Conservation (phyloP, 1,139 yeast genomes). For the Kodamaea derodonti region DNA sequence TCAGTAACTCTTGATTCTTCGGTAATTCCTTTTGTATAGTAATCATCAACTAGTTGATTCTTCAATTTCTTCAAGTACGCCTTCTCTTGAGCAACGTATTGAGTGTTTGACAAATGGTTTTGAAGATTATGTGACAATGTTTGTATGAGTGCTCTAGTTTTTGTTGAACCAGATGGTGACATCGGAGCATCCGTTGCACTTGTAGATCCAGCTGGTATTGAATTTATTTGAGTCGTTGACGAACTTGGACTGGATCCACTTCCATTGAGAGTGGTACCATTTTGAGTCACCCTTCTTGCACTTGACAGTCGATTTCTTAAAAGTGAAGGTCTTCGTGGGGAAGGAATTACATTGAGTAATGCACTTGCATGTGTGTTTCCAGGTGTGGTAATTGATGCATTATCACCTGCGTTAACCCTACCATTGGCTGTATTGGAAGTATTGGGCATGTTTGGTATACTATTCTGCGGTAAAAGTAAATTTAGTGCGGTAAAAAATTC, state of each 20-base stretch:
- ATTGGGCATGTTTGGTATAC: no score
- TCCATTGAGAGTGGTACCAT: constrained; percentile 3
- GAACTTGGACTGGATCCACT: no score
- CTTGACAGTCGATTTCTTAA: constrained; percentile 10
- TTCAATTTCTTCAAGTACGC: constrained; percentile 63
- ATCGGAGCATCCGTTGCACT: background rate
- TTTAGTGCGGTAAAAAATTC: background rate
- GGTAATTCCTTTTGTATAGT: constrained; percentile 59
- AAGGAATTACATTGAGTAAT: constrained; percentile 3
- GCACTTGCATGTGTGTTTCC: background rate
- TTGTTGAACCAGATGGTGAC: constrained; percentile 1
- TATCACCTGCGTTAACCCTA: background rate
- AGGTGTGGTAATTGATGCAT: no score
- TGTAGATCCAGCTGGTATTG: background rate
- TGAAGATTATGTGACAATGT: constrained; percentile 17
- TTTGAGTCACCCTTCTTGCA: constrained; percentile 3
- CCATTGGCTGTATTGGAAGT: constrained; percentile 1
- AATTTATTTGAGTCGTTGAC: constrained; percentile 1
- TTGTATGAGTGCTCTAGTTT: constrained; percentile 20
- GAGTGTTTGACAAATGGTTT: constrained; percentile 28
- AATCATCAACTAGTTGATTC: constrained; percentile 65
- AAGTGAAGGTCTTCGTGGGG: constrained; percentile 12
- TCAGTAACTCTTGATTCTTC: constrained; percentile 19
- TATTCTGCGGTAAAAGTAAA: no score
- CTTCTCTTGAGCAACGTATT: constrained; percentile 62